Base-by-base conservation (phyloP, 177 flowering plant species). In the Vitis hybrid region DNA sequence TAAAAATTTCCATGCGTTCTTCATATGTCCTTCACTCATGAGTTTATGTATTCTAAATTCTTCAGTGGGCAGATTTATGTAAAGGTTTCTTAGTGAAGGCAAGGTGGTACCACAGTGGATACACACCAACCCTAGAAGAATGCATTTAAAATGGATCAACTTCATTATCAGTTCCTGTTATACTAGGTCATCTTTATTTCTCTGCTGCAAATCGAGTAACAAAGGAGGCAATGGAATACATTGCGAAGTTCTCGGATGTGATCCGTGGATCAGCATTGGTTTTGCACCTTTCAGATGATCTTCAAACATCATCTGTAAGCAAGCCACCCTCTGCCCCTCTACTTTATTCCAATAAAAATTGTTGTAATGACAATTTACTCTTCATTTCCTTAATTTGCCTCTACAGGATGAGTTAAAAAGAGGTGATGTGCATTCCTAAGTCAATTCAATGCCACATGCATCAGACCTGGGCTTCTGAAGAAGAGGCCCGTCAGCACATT, bases 51-150 rank as follows among this genome's bases (percentile, higher is more conserved):
- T 33, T 33, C 6, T 33, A 33, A 33, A 8, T 67, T 33, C 33
- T 59, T 5, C 72, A 84, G 88, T 84, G 86, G 90, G 77, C 51
- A 45, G 75, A 71, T 16, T 70, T 81, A 12, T 61, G 70, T 21
- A 73, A 74, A 33, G 63, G 82, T 13, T 74, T 70, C 71, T 57
- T 84, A 3, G 51, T 68, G 15, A 88, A 86, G 56, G 80, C 85
- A 6, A 74, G 69, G 21, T 86, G 86, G 88, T 76, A 65, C 50
- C 14, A 72, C 45, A 70, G n/a, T 1, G 80, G 79, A 49, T 68
- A 80, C 71, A 64, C 53, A 16, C 86, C 85, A 14, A 62, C 73
- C 3, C 59, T 76, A 1, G 39, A 76, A 6, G 88, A 83, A 60
- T 86, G 74, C 19, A 19, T 83, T 14, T 70, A 65, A 33, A 80